These are phyloP conservation scores for Grifola frondosa DNA, from an alignment of 1,284 basidiomycete species.

Conservation along the genomic window DNA sequence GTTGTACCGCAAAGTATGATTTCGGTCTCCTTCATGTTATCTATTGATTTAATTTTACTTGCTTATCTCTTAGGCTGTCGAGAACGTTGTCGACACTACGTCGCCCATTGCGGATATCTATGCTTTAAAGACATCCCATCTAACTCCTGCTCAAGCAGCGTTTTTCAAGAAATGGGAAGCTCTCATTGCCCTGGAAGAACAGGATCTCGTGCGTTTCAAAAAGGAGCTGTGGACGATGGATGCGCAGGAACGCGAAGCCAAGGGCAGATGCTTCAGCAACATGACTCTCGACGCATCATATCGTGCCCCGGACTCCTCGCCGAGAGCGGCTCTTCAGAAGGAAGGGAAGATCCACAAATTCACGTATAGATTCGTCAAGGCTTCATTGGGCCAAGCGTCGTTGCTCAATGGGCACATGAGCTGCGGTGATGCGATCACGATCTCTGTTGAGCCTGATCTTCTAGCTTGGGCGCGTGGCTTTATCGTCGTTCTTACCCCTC, in stretches of 20 bases:
- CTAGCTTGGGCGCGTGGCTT: conserved; percentile 86
- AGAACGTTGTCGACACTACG: conserved; percentile 55
- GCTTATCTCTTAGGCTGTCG: conserved; percentile 56
- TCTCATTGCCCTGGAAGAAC: conserved; percentile 86
- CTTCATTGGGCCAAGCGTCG: conserved; percentile 29
- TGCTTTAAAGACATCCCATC: conserved; percentile 76
- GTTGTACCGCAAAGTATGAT: conserved; percentile 85
- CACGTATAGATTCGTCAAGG: conserved; percentile 66
- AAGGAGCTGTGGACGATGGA: conserved; percentile 95
- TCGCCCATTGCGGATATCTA: conserved; percentile 79
- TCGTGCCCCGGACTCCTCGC: conserved; percentile 21
- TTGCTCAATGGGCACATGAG: conserved; percentile 81
- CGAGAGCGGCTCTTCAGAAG: conserved; percentile 19
- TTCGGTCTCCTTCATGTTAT: conserved; percentile 4
- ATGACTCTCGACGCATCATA: conserved; percentile 66
- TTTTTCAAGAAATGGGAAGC: conserved; percentile 95
- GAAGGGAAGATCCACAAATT: conserved; percentile 49
- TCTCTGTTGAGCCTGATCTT: conserved; percentile 84
- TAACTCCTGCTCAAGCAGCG: conserved; percentile 63
- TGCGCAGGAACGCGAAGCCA: conserved; percentile 74
- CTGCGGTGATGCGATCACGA: conserved; percentile 77
- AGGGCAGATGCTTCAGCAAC: conserved; percentile 77
- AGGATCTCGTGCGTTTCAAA: conserved; percentile 78
- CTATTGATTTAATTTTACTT: conserved; percentile 2
- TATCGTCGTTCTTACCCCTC: conserved; percentile 69